Percentiles rank a stretch among this genome's conserved stretches.
Conservation (phyloP, 208 protist genomes). For the Trypanosoma caninum region DNA sequence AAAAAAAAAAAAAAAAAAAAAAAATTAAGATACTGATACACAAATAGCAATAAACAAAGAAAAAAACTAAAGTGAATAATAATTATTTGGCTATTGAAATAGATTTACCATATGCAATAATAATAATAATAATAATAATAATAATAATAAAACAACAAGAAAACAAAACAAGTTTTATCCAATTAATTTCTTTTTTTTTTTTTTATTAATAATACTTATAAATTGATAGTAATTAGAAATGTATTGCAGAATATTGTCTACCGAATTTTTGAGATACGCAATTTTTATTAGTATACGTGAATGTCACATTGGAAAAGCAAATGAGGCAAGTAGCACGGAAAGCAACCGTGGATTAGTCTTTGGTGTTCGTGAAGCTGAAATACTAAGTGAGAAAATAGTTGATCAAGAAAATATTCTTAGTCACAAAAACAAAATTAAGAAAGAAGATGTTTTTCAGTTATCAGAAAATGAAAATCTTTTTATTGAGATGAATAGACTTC, state of each 20-base stretch:
- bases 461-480: slow-evolving; percentile 38
- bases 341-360: background rate
- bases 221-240: slow-evolving; percentile 6
- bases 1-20: slow-evolving; percentile 1
- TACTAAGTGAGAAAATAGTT: slow-evolving; percentile 42
- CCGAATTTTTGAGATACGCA: background rate
- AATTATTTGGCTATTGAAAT: too few relatives aligned
- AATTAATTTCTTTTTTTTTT: slow-evolving; percentile 10
- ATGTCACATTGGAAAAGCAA: background rate
- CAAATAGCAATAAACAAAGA: too few relatives aligned
- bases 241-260: background rate
- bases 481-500: slow-evolving; percentile 63
- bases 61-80: too few relatives aligned
- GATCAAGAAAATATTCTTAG: slow-evolving; percentile 6
- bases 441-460: slow-evolving; percentile 40
- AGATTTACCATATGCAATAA: too few relatives aligned
- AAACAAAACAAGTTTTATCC: too few relatives aligned
- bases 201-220: background rate
- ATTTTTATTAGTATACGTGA: background rate
- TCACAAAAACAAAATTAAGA: slow-evolving; percentile 20
- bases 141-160: too few relatives aligned
- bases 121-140: too few relatives aligned
- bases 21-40: slow-evolving; percentile 8
- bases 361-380: slow-evolving; percentile 31
- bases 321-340: background rate